Conservation (phyloP, 2,329 filamentous ascomycete species). For the Epichloe uncinata region DNA sequence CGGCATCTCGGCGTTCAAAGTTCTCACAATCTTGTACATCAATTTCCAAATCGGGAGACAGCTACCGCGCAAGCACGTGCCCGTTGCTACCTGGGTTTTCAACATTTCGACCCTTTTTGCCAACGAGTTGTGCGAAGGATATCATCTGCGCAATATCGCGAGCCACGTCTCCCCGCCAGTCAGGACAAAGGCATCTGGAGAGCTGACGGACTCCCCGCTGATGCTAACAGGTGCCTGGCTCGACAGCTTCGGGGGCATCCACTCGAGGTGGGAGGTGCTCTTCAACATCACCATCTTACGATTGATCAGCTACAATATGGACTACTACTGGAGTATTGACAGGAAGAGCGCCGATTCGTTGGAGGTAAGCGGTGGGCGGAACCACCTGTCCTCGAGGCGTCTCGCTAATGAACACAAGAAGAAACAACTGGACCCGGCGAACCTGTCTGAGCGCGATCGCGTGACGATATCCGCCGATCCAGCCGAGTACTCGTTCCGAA, state of each 20-base stretch:
- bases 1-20: constrained; percentile 73
- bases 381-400: not conserved
- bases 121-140: constrained; percentile 75
- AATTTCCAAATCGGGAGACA: constrained; percentile 71
- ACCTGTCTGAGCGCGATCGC: constrained; percentile 80
- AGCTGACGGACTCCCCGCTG: constrained; percentile 25
- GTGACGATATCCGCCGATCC: constrained; percentile 60
- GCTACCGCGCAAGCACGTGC: constrained; percentile 58
- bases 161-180: constrained; percentile 27
- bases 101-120: constrained; percentile 77
- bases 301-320: constrained; percentile 91
- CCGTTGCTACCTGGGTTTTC: constrained; percentile 74
- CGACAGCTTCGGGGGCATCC: constrained; percentile 70
- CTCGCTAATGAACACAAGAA: constrained; percentile 69
- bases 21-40: constrained; percentile 62
- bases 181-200: not conserved
- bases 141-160: constrained; percentile 53
- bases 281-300: constrained; percentile 93
- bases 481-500: constrained; percentile 63
- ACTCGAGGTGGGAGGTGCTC: constrained; percentile 86
- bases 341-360: constrained; percentile 50
- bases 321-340: constrained; percentile 85
- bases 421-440: constrained; percentile 83
- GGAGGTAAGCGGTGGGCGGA: constrained; percentile 51
- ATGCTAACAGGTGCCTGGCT: constrained; percentile 56